phyloP scores from a whole-genome alignment of 305 asterid genomes.

The Fraxinus albicans region DNA sequence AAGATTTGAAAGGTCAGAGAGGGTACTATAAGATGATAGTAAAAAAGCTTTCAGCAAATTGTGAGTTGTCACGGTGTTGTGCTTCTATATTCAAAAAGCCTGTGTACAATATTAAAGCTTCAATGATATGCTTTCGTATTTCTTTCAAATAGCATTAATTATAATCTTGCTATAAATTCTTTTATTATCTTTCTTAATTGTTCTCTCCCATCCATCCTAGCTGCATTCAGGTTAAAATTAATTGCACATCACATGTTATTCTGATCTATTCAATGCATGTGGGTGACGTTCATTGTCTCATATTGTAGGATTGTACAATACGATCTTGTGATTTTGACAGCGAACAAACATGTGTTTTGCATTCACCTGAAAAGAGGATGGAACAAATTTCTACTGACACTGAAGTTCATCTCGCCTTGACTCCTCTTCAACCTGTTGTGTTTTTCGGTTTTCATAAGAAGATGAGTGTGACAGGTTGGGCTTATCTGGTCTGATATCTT shows the following conservation, averaged over 20 bases:
- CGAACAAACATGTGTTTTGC: slow-evolving; percentile 96
- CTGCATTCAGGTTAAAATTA: slow-evolving; percentile 18
- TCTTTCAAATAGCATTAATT: neutral
- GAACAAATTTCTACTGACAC: slow-evolving; percentile 88
- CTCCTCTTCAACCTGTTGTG: slow-evolving; percentile 96
- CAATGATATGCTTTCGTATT: neutral
- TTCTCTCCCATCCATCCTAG: slow-evolving; percentile 11
- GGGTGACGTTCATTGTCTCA: slow-evolving; percentile 21
- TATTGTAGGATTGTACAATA: slow-evolving; percentile 88
- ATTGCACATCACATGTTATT: slow-evolving; percentile 1
- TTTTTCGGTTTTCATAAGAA: slow-evolving; percentile 96
- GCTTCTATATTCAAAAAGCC: neutral
- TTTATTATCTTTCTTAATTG: neutral
- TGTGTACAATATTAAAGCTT: slow-evolving; percentile 16
- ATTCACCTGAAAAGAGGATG: slow-evolving; percentile 97
- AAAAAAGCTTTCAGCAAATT: neutral
- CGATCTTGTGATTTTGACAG: slow-evolving; percentile 96
- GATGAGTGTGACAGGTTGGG: slow-evolving; percentile 97
- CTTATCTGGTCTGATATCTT: slow-evolving; percentile 22
- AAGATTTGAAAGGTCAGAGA: neutral
- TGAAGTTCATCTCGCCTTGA: slow-evolving; percentile 99
- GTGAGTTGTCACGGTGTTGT: neutral
- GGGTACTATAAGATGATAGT: neutral
- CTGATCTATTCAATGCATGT: slow-evolving; percentile 21
- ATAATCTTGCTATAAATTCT: neutral